Evolutionary conservation across 73 alveolate genomes (phyloP), one percentile per base, ranked within the genome.

Genomic region (Paramecium pentaurelia): DNA sequence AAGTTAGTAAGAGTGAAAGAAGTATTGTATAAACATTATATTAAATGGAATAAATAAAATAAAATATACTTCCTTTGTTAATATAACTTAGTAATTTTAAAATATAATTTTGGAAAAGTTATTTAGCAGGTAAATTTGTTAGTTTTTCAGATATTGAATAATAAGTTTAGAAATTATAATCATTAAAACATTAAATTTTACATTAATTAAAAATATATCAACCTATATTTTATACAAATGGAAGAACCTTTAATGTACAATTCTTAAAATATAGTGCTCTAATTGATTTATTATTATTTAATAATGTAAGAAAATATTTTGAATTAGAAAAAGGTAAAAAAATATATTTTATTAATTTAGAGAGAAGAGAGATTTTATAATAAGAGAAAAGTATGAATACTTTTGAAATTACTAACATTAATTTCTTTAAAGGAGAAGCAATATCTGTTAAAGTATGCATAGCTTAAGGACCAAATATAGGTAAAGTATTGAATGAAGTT

Each of bases 401-500:
- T 3, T 73, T 37, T 38, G 87, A 73, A 38, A 73, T 73, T 6
- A 73, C 87, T 2, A 73, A 73, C 8, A 73, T 73, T 18, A 73
- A 73, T 37, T 73, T 73, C 40, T 73, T 73, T 37, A 73, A 37
- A 18, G 87, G 87, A 16, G 60, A 40, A 16, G 87, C 87, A 12
- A 73, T 73, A 32, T 73, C 87, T 6, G 34, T 73, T 3, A 73
- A 73, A 37, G 87, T 73, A n/a, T 34, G 60, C 10, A 73, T 73
- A 36, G 87, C 87, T 73, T 12, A 30, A 25, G 87, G 87, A 5
- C 87, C 87, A n/a, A 73, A 73, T 73, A 73, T 73, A 11, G 87
- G 87, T 12, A 73, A 34, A 37, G 38, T 73, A n/a, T 16, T 34
- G 40, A 73, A 73, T 73, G 60, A 73, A 73, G 60, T 73, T 12